phyloP scores from a whole-genome alignment of 1,284 basidiomycete genomes.

The Afroboletus lepidellus region DNA sequence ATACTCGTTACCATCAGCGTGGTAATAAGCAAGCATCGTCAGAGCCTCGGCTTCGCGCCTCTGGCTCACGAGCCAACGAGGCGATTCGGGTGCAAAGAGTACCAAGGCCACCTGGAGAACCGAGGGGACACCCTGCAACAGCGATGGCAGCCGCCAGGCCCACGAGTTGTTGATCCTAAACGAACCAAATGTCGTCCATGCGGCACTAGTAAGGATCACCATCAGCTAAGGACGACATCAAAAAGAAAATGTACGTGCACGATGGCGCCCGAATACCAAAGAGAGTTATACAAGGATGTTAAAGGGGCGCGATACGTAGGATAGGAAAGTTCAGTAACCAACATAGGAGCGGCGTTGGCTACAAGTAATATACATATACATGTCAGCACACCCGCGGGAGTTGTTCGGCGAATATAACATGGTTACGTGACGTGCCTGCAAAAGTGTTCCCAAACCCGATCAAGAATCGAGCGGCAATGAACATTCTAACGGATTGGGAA shows the following conservation, averaged over 20 bases:
- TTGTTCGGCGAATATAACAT: not conserved
- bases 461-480: constrained; percentile 76
- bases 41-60: constrained; percentile 62
- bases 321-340: constrained; percentile 77
- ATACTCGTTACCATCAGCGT: constrained; percentile 64
- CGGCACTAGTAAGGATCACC: constrained; percentile 45
- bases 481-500: constrained; percentile 72
- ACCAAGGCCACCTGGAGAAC: constrained; percentile 59
- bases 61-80: constrained; percentile 68
- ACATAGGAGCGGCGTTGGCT: constrained; percentile 70
- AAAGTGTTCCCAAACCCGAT: constrained; percentile 81
- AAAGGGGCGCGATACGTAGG: constrained; percentile 72
- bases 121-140: constrained; percentile 64
- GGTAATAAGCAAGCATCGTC: constrained; percentile 67
- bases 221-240: not conserved
- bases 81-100: constrained; percentile 67
- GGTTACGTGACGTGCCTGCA: constrained; percentile 42
- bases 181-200: constrained; percentile 76
- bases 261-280: constrained; percentile 77
- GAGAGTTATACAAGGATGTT: constrained; percentile 75
- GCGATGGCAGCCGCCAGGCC: constrained; percentile 75
- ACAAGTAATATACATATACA: too few species aligned
- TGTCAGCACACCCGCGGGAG: not conserved
- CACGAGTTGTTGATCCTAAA: constrained; percentile 62
- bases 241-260: constrained; percentile 42